A percentile compares a stretch with the other conserved stretches of the same genome.
phyloP scores from a whole-genome alignment of 176 grass and related monocot genomes.

The Triticum turgidum region DNA sequence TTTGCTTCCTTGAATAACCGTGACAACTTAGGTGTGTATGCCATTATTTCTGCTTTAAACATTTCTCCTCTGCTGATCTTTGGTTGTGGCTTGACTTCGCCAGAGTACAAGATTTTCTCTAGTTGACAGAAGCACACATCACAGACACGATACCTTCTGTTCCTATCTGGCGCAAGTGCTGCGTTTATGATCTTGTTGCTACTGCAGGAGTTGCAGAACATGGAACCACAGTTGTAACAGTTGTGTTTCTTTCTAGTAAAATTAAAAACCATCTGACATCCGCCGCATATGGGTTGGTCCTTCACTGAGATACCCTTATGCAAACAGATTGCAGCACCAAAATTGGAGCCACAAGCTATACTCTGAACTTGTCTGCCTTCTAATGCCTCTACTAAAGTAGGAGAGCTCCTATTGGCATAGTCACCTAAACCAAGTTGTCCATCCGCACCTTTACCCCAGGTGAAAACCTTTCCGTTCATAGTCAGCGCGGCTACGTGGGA shows the following conservation, averaged over 20 bases:
- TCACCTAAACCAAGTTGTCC: constrained; percentile 96
- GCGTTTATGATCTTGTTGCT: constrained; percentile 65
- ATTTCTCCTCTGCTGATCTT: constrained; percentile 51
- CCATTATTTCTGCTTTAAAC: constrained; percentile 44
- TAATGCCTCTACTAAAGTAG: constrained; percentile 67
- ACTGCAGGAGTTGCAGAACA: constrained; percentile 82
- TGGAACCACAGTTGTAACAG: constrained; percentile 89
- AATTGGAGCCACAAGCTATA: constrained; percentile 86
- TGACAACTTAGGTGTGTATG: constrained; percentile 63
- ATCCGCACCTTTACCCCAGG: constrained; percentile 82
- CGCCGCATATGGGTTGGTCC: constrained; percentile 68
- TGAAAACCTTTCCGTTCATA: constrained; percentile 76
- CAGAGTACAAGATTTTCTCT: constrained; percentile 39
- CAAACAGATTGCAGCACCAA: constrained; percentile 66
- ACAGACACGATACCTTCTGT: constrained; percentile 74
- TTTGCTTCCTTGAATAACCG: constrained; percentile 62
- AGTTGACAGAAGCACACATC: constrained; percentile 71
- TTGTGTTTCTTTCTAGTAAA: constrained; percentile 90
- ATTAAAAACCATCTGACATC: constrained; percentile 76
- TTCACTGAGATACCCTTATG: constrained; percentile 82
- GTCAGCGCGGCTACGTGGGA: constrained; percentile 71
- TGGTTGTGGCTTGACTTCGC: constrained; percentile 30
- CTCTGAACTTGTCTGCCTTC: constrained; percentile 80
- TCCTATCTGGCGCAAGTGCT: constrained; percentile 65
- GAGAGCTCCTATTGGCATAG: constrained; percentile 55